Conservation (phyloP, 163 green algal species). For the Scenedesmus sp. region DNA sequence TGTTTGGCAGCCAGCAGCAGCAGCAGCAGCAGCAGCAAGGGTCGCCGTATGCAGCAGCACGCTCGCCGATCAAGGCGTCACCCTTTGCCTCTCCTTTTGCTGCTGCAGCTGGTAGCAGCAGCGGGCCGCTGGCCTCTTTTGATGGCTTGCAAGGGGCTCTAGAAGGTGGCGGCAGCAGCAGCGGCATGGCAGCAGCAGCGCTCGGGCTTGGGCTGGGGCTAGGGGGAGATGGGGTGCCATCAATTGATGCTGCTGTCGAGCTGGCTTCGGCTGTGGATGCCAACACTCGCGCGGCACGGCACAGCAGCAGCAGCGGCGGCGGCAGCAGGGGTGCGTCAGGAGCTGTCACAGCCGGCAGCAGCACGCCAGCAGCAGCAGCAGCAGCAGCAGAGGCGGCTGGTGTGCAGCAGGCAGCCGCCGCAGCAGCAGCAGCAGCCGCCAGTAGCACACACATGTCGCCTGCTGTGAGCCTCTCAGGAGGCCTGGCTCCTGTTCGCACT, state of each 20-base stretch:
- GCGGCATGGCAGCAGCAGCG: neutral
- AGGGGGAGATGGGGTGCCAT: neutral
- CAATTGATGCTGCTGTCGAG: slow-evolving; percentile 8
- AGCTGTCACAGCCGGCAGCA: neutral
- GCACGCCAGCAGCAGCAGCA: neutral
- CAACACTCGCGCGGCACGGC: neutral
- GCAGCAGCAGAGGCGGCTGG: neutral
- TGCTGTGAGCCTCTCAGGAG: neutral
- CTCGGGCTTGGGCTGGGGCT: neutral
- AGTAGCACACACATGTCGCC: neutral
- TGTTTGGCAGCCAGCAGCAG: neutral
- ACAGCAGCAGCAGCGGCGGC: slow-evolving; percentile 15
- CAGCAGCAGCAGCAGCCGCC: neutral
- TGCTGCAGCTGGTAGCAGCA: slow-evolving; percentile 10
- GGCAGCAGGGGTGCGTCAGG: neutral
- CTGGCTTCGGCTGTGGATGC: slow-evolving; percentile 31
- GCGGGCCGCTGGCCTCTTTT: neutral
- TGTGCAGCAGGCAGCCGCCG: neutral
- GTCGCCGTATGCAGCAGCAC: neutral
- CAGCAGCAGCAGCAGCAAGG: slow-evolving; percentile 4
- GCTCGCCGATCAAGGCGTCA: slow-evolving; percentile 24
- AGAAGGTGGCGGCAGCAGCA: neutral
- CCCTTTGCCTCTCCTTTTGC: slow-evolving; percentile 38
- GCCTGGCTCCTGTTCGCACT: neutral
- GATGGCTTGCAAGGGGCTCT: neutral